These are phyloP conservation scores for Fusarium odoratissimum DNA, from an alignment of 2,329 filamentous ascomycete genomes.

Conservation along the genomic window DNA sequence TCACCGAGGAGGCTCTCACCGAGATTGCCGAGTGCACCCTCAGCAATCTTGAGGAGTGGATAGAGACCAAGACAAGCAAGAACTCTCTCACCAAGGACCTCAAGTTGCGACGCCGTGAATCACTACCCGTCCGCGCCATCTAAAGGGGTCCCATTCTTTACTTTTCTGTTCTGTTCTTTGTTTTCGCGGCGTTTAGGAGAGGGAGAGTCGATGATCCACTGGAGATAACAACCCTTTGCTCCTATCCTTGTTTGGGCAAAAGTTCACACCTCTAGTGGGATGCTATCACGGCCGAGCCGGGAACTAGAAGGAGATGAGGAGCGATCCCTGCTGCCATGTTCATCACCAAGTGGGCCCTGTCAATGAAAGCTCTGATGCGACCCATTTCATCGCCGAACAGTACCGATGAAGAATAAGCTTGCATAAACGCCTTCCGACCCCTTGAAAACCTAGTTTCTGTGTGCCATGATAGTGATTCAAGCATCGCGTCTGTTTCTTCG, in stretches of 20 bases:
- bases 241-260: not conserved
- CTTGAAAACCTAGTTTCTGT: slow-evolving; percentile 25
- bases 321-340: slow-evolving; percentile 30
- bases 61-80: slow-evolving; percentile 45
- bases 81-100: slow-evolving; percentile 50
- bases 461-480: not conserved
- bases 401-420: slow-evolving; percentile 27
- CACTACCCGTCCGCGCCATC: slow-evolving; percentile 49
- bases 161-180: not conserved
- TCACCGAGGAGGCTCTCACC: slow-evolving; percentile 72
- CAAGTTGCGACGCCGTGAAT: slow-evolving; percentile 43
- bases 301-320: slow-evolving; percentile 9
- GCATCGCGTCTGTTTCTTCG: not conserved
- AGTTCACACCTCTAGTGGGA: not conserved
- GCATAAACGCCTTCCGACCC: slow-evolving; percentile 37
- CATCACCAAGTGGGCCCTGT: slow-evolving; percentile 35
- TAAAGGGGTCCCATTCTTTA: slow-evolving; percentile 20
- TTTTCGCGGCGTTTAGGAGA: not conserved
- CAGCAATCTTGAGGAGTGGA: slow-evolving; percentile 64
- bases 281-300: slow-evolving; percentile 7
- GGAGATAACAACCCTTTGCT: slow-evolving; percentile 1
- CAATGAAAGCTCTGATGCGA: slow-evolving; percentile 24
- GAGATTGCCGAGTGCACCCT: slow-evolving; percentile 73
- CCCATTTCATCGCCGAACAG: slow-evolving; percentile 43
- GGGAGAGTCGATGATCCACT: not conserved